Percentiles rank a stretch among this genome's conserved stretches.
Evolutionary conservation across 2,329 filamentous ascomycete species (phyloP).

Genomic region (Aspergillus hiratsukae): DNA sequence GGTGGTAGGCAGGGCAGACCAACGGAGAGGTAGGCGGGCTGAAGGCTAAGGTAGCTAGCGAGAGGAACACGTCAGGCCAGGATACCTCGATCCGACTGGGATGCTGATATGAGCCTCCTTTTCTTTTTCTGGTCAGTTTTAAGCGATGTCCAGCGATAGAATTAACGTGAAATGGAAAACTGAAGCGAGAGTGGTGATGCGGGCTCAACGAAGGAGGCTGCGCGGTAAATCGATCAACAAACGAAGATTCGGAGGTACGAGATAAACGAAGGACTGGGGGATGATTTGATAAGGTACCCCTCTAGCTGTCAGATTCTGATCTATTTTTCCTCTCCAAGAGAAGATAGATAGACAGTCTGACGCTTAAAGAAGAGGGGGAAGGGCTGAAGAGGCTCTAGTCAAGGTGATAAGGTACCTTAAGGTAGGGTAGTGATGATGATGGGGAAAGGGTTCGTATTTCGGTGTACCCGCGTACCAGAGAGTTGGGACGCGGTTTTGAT

Average conservation of each 20-base stretch:
- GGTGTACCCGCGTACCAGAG: neutral
- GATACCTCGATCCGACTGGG: neutral
- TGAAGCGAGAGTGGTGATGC: neutral
- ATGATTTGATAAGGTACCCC: neutral
- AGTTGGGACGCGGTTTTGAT: neutral
- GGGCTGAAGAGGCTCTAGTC: neutral
- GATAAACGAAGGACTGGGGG: conserved; percentile 7
- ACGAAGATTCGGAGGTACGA: conserved; percentile 11
- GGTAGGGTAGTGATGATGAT: neutral
- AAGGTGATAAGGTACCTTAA: neutral
- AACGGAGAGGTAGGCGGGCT: neutral
- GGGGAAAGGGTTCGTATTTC: neutral
- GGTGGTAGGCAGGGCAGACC: neutral
- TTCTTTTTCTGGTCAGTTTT: neutral
- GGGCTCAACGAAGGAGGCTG: conserved; percentile 10
- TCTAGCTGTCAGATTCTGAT: neutral
- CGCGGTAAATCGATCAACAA: conserved; percentile 18
- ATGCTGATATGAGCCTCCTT: neutral
- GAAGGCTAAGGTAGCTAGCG: conserved; percentile 4
- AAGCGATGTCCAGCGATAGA: neutral
- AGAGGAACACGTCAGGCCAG: conserved; percentile 5
- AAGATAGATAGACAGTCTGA: neutral
- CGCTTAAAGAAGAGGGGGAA: neutral
- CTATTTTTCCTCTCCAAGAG: neutral
- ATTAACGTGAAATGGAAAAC: neutral